Base-by-base conservation (phyloP, 176 grass and related monocot species). In the Musa schizocarpa region DNA sequence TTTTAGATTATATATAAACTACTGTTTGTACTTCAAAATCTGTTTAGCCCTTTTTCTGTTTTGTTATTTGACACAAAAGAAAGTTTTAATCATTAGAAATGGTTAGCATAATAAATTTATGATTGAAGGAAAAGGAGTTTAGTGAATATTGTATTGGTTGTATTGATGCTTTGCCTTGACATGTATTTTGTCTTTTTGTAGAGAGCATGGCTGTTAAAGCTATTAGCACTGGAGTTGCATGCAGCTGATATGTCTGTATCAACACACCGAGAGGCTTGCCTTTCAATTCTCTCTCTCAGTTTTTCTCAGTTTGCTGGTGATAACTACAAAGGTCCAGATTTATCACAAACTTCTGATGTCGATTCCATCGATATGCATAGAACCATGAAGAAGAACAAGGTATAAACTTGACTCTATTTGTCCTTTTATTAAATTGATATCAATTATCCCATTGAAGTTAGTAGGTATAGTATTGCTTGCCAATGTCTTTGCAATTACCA, bases 181-280 rank as follows among this genome's bases (percentile, higher is more conserved):
- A 78, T 63, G 50, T 73, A n/a, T 9, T 56, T 85, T 89, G 13
- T 81, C 22, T 5, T 72, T 83, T 87, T 84, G 58, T 90, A 98
- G 94, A 93, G 94, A 77, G 90, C 88, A 50, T 98, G 94, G 90
- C 79, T 98, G 73, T 59, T 98, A 72, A 98, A 98, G 83, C 83
- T 98, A 29, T 71, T 91, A 85, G 90, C 94, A 34, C 75, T 98
- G 74, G 94, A 89, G 81, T 82, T 98, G 52, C 94, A 98, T 89
- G 77, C 79, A 83, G 87, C 90, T n/a, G 94, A 98, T 84, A 79
- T 90, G 81, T 81, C 85, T 61, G 87, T 79, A 79, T 87, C 94
- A 50, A 65, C 85, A 62, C 87, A 93, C 68, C 78, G 82, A 51
- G 94, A 98, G 68, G 82, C 88, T 73, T 93, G 86, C 48, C 9